Base-by-base conservation (phyloP, 2,329 filamentous ascomycete species). In the Didymella exigua region DNA sequence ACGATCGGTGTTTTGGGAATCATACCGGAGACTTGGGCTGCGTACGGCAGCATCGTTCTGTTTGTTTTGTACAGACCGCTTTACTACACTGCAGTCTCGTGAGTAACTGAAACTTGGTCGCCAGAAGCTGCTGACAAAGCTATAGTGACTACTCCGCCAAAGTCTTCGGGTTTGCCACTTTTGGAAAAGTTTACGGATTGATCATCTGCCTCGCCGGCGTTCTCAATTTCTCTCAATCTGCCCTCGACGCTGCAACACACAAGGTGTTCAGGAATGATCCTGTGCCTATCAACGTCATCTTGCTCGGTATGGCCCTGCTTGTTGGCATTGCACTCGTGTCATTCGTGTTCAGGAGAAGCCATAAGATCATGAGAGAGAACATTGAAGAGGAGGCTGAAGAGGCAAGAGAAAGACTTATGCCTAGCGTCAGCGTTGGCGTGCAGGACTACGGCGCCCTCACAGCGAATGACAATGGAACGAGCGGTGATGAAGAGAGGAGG, bases 161-260 rank as follows among this genome's bases (percentile, higher is more conserved):
- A 76, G 91, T 96, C 30, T 96, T 96, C 72, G 92, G 92, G 14
- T 96, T 96, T 77, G 74, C 87, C 57, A 96, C 91, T 0, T 96
- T 96, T 65, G 93, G 92, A 40, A 96, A 90, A 53, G 91, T 97
- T n/a, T 96, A 96, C 75, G 92, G 92, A 10, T 82, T 93, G 18
- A 89, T 96, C 62, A 96, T 96, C 64, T 96, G 90, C 75, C 77
- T 95, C 1, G 88, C 91, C 0, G 92, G 93, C 0, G 73, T 96
- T 0, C 82, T 92, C 68, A 96, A 96, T 75, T 93, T 97, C 68
- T 85, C 85, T 1, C 91, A 96, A 77, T 88, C 88, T 5, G 91
- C 84, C 0, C 80, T 96, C 29, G 92, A 96, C 72, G 85, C 87
- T 21, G 72, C 93, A 30, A 91, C 92, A 34, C 90, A 96, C 68